A percentile compares a stretch with the other conserved stretches of the same genome.
These are phyloP conservation scores for Termitomyces sp. DNA, from an alignment of 768 basidiomycete genomes.

Conservation along the genomic window DNA sequence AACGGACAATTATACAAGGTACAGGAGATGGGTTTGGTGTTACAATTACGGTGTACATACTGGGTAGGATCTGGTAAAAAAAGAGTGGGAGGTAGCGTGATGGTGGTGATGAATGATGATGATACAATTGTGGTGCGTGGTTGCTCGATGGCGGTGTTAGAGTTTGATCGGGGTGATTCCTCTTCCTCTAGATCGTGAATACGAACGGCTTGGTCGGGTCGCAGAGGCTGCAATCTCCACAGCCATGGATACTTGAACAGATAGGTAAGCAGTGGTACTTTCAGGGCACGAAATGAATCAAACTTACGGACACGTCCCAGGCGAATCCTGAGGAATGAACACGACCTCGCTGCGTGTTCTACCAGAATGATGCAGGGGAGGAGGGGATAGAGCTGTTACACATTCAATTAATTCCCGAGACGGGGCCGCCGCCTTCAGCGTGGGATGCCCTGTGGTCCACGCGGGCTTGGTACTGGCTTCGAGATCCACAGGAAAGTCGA, in stretches of 20 bases:
- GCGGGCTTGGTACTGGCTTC: background rate
- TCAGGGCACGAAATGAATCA: background rate
- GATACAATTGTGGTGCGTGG: constrained; percentile 7
- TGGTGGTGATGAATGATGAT: constrained; percentile 1
- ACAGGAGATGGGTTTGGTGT: background rate
- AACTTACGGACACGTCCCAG: constrained; percentile 22
- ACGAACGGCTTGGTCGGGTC: constrained; percentile 13
- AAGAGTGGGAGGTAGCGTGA: background rate
- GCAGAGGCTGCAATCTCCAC: constrained; percentile 17
- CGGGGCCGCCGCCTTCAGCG: background rate
- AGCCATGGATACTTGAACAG: constrained; percentile 14
- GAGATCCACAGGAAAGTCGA: background rate
- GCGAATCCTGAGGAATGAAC: constrained; percentile 15
- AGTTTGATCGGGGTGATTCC: background rate
- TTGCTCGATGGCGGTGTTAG: background rate
- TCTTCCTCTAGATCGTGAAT: constrained; percentile 4
- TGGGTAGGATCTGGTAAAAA: background rate
- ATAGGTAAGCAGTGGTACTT: constrained; percentile 4
- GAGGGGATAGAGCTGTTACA: constrained; percentile 15
- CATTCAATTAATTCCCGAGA: constrained; percentile 9
- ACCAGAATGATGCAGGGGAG: constrained; percentile 19
- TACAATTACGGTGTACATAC: constrained; percentile 1
- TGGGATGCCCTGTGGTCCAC: background rate
- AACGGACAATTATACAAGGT: background rate
- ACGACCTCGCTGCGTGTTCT: constrained; percentile 20